A percentile compares a stretch with the other conserved stretches of the same genome.
phyloP scores from a whole-genome alignment of 169 alveolate genomes.

The Plasmodium knowlesi region DNA sequence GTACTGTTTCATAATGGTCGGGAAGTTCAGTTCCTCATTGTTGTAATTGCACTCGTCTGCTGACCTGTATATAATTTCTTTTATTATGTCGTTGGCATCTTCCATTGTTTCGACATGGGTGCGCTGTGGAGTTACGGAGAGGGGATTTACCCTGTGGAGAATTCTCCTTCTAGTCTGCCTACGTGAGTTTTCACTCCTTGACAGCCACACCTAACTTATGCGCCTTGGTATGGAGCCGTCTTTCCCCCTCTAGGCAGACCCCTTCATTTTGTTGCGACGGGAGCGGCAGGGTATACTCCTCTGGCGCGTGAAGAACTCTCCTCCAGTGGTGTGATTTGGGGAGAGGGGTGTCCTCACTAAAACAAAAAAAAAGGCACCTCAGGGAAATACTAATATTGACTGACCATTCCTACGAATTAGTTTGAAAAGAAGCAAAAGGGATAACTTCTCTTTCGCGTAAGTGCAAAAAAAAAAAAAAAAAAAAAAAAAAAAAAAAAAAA shows the following conservation, averaged over 20 bases:
- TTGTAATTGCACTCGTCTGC: constrained; percentile 53
- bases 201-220: not conserved
- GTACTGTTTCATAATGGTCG: constrained; percentile 19
- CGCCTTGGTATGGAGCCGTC: not conserved
- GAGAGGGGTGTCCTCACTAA: not conserved
- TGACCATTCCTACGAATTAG: not conserved
- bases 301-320: not conserved
- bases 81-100: constrained; percentile 46
- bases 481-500: too few relatives aligned
- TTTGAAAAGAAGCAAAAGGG: not conserved
- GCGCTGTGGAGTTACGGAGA: not conserved
- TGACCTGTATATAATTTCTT: constrained; percentile 60
- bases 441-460: not conserved
- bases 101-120: not conserved
- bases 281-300: not conserved
- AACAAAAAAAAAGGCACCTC: not conserved
- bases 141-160: not conserved
- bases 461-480: not conserved
- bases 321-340: not conserved
- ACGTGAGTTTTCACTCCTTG: not conserved
- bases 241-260: not conserved
- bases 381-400: not conserved
- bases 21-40: constrained; percentile 51
- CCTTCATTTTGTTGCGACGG: not conserved
- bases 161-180: not conserved